Evolutionary conservation across 371 early-diverging fungal species (phyloP), one percentile per base, ranked within the genome.

Genomic region (Circinella umbellata): DNA sequence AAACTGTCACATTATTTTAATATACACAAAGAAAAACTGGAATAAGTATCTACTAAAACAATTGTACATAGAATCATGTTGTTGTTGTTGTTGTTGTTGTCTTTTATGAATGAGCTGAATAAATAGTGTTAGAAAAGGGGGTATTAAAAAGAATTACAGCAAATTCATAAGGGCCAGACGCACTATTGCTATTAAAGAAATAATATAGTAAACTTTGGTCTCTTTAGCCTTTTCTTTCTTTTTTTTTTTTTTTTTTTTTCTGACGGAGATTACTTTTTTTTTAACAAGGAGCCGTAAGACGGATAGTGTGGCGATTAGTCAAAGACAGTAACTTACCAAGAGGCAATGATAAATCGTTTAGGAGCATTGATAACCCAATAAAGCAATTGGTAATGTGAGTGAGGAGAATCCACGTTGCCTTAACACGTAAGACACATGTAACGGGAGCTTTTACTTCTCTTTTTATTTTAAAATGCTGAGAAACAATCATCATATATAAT

Each of bases 351-450:
- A 37, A 64, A 48, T 51, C 46, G 68, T 34, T 61, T 68, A 68
- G 68, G 68, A 68, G 68, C 68, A 48, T 46, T 35, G 4, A 38
- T 42, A 48, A n/a, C 70, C 70, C 65, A 46, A 70, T 64, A 70
- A 65, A 70, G 70, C 17, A 70, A 70, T 15, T 14, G 49, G 53
- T 15, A 37, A 65, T 70, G 70, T 70, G 70, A 14, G 61, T 35
- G 60, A 70, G 70, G 70, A 70, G 70, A n/a, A 46, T 27, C 70
- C 70, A 70, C 70, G 70, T 70, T 70, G 51, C 65, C 4, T 11
- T 20, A 47, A 51, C 65, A 51, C n/a, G 15, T 5, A n/a, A 51
- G 0, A 14, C 70, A 70, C 70, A 70, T 70, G 70, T 65, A 64
- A 70, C 65, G 70, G 70, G 66, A 65, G 65, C n/a, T 5, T 15